Evolutionary conservation across 768 basidiomycete species (phyloP).

Genomic region (Termitomyces sp.): DNA sequence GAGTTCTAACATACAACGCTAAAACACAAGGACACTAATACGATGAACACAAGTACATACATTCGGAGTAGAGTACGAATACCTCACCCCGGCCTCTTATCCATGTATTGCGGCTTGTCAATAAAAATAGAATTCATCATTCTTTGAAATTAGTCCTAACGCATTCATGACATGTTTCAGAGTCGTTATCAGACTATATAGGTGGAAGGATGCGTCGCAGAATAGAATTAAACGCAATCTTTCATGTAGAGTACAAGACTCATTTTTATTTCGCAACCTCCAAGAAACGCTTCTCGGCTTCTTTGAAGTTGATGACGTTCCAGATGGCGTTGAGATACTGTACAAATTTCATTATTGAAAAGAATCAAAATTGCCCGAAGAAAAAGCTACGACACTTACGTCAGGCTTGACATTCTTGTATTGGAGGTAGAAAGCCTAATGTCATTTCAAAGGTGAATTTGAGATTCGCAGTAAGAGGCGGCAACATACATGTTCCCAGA

Average conservation of each 20-base stretch:
- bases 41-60: too few relatives aligned
- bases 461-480: neutral
- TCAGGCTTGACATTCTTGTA: slow-evolving; percentile 93
- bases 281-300: slow-evolving; percentile 63
- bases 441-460: neutral
- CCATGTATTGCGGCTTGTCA: too few relatives aligned
- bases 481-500: slow-evolving; percentile 86
- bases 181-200: neutral
- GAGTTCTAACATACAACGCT: too few relatives aligned
- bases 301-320: slow-evolving; percentile 94
- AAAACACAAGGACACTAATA: too few relatives aligned
- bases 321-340: slow-evolving; percentile 95
- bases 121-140: too few relatives aligned
- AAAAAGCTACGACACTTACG: slow-evolving; percentile 42
- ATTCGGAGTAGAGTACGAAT: too few relatives aligned
- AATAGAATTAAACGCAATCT: neutral
- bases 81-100: too few relatives aligned
- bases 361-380: neutral
- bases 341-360: neutral
- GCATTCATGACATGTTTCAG: neutral
- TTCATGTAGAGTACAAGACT: neutral
- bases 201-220: neutral
- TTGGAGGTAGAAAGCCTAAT: slow-evolving; percentile 71
- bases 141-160: neutral
- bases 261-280: slow-evolving; percentile 25